phyloP scores from a whole-genome alignment of 2,329 filamentous ascomycete genomes.

The Colletotrichum lini region DNA sequence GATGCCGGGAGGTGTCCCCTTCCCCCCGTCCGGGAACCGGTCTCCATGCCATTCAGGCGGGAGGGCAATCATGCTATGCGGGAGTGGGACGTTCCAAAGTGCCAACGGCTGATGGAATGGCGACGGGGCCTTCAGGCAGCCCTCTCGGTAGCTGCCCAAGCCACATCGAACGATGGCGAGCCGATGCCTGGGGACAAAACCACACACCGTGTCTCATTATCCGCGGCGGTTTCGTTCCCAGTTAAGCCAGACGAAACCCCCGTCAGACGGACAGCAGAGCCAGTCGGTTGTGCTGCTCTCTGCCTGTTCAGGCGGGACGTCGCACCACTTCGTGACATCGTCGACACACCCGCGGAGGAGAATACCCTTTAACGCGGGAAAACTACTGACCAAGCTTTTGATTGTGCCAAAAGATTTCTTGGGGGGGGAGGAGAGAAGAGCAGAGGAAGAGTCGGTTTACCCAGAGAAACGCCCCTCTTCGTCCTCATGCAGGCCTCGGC shows the following conservation, averaged over 20 bases:
- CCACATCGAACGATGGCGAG: background rate
- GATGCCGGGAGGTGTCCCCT: background rate
- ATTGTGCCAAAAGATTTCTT: background rate
- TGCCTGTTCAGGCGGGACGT: constrained; percentile 2
- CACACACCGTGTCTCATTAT: too few species aligned
- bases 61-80: background rate
- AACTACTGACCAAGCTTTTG: background rate
- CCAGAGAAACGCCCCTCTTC: background rate
- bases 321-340: constrained; percentile 14
- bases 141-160: background rate
- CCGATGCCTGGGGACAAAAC: too few species aligned
- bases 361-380: background rate
- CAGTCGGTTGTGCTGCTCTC: background rate
- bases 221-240: background rate
- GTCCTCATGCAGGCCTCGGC: background rate
- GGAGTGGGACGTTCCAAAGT: constrained; percentile 4
- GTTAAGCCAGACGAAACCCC: too few species aligned
- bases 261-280: background rate
- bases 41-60: background rate
- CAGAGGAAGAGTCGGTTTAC: background rate
- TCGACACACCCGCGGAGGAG: background rate
- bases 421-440: too few species aligned
- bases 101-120: background rate
- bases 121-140: too few species aligned
- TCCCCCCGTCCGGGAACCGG: background rate